Evolutionary conservation across 495 filamentous ascomycete genomes (phyloP).

Genomic region (Elasticomyces elasticus): DNA sequence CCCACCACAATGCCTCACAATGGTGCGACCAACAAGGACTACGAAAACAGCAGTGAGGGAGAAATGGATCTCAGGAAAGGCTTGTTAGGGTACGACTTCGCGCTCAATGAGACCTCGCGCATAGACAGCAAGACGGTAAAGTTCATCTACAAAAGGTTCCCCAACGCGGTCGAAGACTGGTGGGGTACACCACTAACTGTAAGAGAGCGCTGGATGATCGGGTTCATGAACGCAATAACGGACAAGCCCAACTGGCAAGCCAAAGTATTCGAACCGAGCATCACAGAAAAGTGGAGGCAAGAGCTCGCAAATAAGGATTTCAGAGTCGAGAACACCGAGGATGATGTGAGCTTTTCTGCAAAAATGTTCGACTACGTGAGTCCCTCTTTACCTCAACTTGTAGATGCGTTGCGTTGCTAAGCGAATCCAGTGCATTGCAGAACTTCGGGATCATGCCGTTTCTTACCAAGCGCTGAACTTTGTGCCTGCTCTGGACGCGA

Average conservation of each 20-base stretch:
- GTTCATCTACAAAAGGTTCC: too few relatives aligned
- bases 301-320: conserved; percentile 2
- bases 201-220: conserved; percentile 32
- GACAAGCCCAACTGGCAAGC: conserved; percentile 30
- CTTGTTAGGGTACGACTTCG: too few relatives aligned
- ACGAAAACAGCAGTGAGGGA: too few relatives aligned
- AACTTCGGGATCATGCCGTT: conserved; percentile 33
- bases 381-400: not conserved
- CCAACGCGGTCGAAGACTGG: not conserved
- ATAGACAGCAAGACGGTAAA: too few relatives aligned
- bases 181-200: conserved; percentile 29
- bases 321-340: not conserved
- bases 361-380: conserved; percentile 8
- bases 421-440: conserved; percentile 35
- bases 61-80: too few relatives aligned
- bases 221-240: conserved; percentile 27
- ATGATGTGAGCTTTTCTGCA: conserved; percentile 4
- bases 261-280: conserved; percentile 27
- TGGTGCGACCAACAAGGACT: too few relatives aligned
- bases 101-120: too few relatives aligned
- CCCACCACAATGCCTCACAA: too few relatives aligned
- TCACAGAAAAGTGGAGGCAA: conserved; percentile 19
- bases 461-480: conserved; percentile 2
- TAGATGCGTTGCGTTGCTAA: not conserved
- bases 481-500: conserved; percentile 17